These are phyloP conservation scores for Cercospora sp. DNA, from an alignment of 2,329 filamentous ascomycete genomes.

Conservation along the genomic window DNA sequence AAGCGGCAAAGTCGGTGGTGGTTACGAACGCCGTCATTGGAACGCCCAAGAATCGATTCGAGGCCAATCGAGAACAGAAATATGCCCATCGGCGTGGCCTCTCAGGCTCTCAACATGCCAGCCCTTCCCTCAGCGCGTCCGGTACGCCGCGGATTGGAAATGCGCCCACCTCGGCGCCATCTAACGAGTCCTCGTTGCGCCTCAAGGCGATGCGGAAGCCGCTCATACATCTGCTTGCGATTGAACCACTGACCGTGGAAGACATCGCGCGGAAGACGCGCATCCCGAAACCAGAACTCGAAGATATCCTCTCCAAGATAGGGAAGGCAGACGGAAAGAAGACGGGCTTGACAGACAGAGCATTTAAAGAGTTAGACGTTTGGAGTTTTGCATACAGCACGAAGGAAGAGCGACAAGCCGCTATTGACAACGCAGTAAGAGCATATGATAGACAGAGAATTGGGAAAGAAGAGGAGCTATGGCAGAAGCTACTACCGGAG, in stretches of 20 bases:
- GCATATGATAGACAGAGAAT: conserved; percentile 64
- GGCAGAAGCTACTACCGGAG: conserved; percentile 62
- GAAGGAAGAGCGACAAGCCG: conserved; percentile 57
- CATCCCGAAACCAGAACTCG: conserved; percentile 51
- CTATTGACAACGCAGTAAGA: conserved; percentile 62
- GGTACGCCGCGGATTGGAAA: conserved; percentile 33
- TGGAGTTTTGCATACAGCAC: conserved; percentile 61
- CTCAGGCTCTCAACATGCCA: conserved; percentile 38
- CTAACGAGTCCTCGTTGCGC: conserved; percentile 36
- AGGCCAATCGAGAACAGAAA: conserved; percentile 35
- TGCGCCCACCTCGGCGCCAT: conserved; percentile 45
- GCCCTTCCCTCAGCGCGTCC: conserved; percentile 44
- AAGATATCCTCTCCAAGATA: conserved; percentile 52
- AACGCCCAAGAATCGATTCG: conserved; percentile 39
- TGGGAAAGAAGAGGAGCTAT: conserved; percentile 60
- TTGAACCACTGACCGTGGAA: conserved; percentile 50
- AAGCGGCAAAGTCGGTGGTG: conserved; percentile 54
- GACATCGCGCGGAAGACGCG: conserved; percentile 50
- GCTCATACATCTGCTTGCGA: conserved; percentile 56
- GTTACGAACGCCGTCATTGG: conserved; percentile 38
- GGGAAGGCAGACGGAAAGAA: conserved; percentile 53
- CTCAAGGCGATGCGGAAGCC: conserved; percentile 47
- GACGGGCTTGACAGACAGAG: conserved; percentile 58
- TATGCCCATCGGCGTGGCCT: conserved; percentile 27
- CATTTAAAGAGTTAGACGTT: conserved; percentile 62